A percentile compares a stretch with the other conserved stretches of the same genome.
Conservation (phyloP, 116 monocot genomes). For the Phalaenopsis hybrid region DNA sequence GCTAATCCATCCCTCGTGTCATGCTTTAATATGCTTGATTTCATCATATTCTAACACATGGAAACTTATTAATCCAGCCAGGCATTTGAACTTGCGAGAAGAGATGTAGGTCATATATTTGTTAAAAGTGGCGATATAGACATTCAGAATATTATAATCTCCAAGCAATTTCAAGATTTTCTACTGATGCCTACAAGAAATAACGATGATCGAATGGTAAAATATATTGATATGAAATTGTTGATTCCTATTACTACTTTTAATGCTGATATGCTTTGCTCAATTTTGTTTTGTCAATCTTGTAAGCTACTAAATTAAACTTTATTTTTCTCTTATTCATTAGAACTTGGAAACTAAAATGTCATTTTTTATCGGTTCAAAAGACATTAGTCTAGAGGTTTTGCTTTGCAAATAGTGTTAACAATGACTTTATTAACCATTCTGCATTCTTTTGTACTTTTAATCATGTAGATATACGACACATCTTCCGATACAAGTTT, state of each 20-base stretch:
- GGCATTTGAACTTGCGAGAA: conserved; percentile 73
- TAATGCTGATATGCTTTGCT: not conserved
- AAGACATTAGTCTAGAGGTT: not conserved
- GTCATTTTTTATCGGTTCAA: not conserved
- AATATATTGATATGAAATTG: not conserved
- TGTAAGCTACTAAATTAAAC: not conserved
- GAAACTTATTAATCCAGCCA: conserved; percentile 38
- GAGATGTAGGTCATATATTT: conserved; percentile 57
- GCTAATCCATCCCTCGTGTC: not conserved
- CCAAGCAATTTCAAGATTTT: conserved; percentile 53
- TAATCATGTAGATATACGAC: conserved; percentile 17
- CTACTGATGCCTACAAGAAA: conserved; percentile 25
- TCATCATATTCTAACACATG: conserved; percentile 13
- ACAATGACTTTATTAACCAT: not conserved
- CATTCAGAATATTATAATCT: conserved; percentile 66
- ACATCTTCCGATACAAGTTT: conserved; percentile 14
- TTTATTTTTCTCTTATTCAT: not conserved
- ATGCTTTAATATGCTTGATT: conserved; percentile 1
- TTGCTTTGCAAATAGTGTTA: not conserved
- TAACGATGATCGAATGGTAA: conserved; percentile 22
- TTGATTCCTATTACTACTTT: not conserved
- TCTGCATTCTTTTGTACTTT: not conserved
- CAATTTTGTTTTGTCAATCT: not conserved
- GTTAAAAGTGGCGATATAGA: conserved; percentile 41
- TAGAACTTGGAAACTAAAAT: not conserved